Evolutionary conservation across 768 basidiomycete species (phyloP), one percentile per base, ranked within the genome.

Genomic region (Sarcomyxa edulis): DNA sequence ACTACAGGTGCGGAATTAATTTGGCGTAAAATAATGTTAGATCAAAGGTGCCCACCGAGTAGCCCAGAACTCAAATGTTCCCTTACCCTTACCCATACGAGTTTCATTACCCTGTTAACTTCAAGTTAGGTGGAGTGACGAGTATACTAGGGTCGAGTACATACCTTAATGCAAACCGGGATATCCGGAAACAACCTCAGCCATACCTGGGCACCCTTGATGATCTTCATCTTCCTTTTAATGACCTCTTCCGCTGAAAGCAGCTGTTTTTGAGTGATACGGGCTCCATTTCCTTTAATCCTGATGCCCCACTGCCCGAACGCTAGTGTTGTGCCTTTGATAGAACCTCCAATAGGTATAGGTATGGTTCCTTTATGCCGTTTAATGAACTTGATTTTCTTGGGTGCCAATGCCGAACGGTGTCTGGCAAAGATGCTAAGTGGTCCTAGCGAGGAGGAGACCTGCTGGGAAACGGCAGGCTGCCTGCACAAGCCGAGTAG

Each of bases 1-100:
- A 32, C 93, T 93, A 46, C 15, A 32, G 12, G 6, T 40, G 35
- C 25, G 15, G 41, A 12, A 35, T 33, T 22, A 19, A 27, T n/a
- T 22, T 26, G 26, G n/a, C 7, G 35, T 15, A 28, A 18, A 11
- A 11, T 8, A 10, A 9, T 39, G 15, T 15, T 15, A 27, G 6
- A 37, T 24, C 37, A 5, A 43, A 44, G 16, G 20, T 1, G 54
- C 78, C 39, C 50, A 91, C 89, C 90, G 78, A 42, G 86, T 89
- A 19, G 94, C 90, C 96, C 96, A 99, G 58, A 74, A 97, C 55
- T 98, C 96, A 51, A 98, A 98, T 0, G 86, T 78, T 32, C 96
- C 96, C 61, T 99, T 99, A 43, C 96, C 96, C 64, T 98, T 98
- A 35, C 96, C 96, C 96, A 98, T 97, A 72, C 96, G 86, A 5